Conservation (phyloP, 768 basidiomycete species). For the Pisolithus orientalis region DNA sequence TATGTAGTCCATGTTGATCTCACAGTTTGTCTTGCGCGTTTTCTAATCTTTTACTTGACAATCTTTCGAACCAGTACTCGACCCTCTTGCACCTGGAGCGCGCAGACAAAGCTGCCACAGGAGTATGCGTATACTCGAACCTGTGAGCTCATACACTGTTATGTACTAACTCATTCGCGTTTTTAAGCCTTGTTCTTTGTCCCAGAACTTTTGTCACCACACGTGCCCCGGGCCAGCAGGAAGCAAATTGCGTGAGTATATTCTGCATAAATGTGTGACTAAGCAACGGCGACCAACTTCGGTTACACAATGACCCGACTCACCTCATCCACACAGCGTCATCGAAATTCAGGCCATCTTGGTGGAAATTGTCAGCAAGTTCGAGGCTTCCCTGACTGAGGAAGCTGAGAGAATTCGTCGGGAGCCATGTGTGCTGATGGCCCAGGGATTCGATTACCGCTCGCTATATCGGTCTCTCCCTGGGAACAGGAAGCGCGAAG, state of each 20-base stretch:
- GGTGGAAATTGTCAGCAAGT: constrained; percentile 46
- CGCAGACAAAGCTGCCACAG: constrained; percentile 9
- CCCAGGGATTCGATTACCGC: constrained; percentile 28
- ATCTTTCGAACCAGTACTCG: too few species aligned
- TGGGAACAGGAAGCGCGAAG: neutral
- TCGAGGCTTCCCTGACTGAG: constrained; percentile 40
- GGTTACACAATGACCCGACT: neutral
- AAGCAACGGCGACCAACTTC: neutral
- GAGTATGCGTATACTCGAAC: constrained; percentile 19
- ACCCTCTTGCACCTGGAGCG: too few species aligned
- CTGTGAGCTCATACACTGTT: constrained; percentile 12
- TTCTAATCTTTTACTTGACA: constrained; percentile 34
- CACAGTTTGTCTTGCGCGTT: constrained; percentile 33
- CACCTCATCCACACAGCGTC: constrained; percentile 17
- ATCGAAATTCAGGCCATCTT: constrained; percentile 54
- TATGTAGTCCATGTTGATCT: neutral
- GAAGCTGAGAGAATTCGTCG: constrained; percentile 21
- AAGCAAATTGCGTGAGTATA: constrained; percentile 3
- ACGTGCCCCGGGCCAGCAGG: too few species aligned
- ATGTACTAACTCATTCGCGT: neutral
- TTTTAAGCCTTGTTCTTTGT: neutral
- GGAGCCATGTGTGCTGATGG: constrained; percentile 26
- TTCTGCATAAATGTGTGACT: neutral
- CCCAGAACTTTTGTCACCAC: constrained; percentile 17
- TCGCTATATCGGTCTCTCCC: constrained; percentile 19